These are phyloP conservation scores for Elaeis guineensis DNA, from an alignment of 176 grass and related monocot species.

Conservation along the genomic window DNA sequence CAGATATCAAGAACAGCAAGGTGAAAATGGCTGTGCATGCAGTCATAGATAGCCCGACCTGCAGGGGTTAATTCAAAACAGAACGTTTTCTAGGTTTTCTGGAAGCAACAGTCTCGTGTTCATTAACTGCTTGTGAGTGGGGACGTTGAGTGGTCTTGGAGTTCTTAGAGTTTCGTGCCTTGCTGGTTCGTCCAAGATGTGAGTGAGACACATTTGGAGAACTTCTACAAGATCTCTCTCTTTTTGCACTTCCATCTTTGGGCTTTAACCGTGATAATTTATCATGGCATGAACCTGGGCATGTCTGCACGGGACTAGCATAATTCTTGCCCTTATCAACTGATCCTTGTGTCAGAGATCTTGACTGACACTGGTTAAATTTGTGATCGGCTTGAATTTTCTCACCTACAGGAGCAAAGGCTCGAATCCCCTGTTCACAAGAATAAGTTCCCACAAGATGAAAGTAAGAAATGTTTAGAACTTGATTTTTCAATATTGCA, in stretches of 20 bases:
- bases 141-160: slow-evolving; percentile 8
- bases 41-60: too few species aligned
- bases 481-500: too few species aligned
- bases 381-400: slow-evolving; percentile 12
- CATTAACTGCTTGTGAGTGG: slow-evolving; percentile 20
- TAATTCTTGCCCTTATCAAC: slow-evolving; percentile 13
- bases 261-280: slow-evolving; percentile 22
- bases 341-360: slow-evolving; percentile 22
- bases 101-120: slow-evolving; percentile 21
- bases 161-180: slow-evolving; percentile 16
- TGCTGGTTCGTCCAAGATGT: slow-evolving; percentile 20
- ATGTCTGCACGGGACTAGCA: slow-evolving; percentile 12
- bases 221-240: slow-evolving; percentile 17
- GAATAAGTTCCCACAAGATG: slow-evolving; percentile 20
- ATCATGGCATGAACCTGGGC: slow-evolving; percentile 8
- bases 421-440: slow-evolving; percentile 28
- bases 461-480: background rate
- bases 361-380: slow-evolving; percentile 9
- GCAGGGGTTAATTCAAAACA: slow-evolving; percentile 4
- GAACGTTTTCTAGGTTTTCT: slow-evolving; percentile 41
- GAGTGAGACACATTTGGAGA: slow-evolving; percentile 11
- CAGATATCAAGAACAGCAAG: too few species aligned
- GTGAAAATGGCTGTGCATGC: too few species aligned
- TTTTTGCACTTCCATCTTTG: slow-evolving; percentile 24
- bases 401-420: slow-evolving; percentile 13